phyloP scores from a whole-genome alignment of 2,329 filamentous ascomycete genomes.

The Cladophialophora carrionii region DNA sequence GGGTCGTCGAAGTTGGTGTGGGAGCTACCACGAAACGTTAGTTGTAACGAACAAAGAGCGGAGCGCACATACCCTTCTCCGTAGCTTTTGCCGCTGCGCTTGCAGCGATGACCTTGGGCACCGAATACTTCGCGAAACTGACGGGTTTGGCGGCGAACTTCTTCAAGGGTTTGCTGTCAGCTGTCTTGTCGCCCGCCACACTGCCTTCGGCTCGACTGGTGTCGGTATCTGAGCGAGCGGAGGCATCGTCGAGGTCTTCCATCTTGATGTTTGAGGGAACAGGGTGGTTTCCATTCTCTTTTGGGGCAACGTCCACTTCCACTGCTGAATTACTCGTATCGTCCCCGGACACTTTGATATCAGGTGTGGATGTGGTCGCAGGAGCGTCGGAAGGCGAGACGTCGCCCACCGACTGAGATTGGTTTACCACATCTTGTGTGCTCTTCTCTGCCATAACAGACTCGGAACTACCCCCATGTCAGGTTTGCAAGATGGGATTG shows the following conservation, averaged over 20 bases:
- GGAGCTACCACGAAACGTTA: conserved; percentile 42
- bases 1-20: conserved; percentile 46
- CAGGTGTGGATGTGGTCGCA: conserved; percentile 62
- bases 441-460: conserved; percentile 75
- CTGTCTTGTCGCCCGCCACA: conserved; percentile 47
- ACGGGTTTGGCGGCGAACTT: conserved; percentile 68
- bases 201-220: conserved; percentile 58
- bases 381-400: conserved; percentile 66
- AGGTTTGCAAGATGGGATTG: background rate
- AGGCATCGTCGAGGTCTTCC: conserved; percentile 46
- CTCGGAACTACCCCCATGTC: conserved; percentile 45
- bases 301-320: conserved; percentile 46
- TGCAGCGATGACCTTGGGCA: conserved; percentile 64
- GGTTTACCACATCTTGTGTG: conserved; percentile 72
- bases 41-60: conserved; percentile 10
- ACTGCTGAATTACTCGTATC: conserved; percentile 47
- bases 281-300: conserved; percentile 45
- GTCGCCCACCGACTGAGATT: conserved; percentile 68
- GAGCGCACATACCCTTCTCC: conserved; percentile 56
- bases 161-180: conserved; percentile 57
- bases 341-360: conserved; percentile 41
- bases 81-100: conserved; percentile 55
- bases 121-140: conserved; percentile 67
- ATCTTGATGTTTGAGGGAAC: conserved; percentile 39
- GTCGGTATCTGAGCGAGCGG: conserved; percentile 65